Base-by-base conservation (phyloP, 768 basidiomycete genomes). In the Rhodotorula taiwanensis region DNA sequence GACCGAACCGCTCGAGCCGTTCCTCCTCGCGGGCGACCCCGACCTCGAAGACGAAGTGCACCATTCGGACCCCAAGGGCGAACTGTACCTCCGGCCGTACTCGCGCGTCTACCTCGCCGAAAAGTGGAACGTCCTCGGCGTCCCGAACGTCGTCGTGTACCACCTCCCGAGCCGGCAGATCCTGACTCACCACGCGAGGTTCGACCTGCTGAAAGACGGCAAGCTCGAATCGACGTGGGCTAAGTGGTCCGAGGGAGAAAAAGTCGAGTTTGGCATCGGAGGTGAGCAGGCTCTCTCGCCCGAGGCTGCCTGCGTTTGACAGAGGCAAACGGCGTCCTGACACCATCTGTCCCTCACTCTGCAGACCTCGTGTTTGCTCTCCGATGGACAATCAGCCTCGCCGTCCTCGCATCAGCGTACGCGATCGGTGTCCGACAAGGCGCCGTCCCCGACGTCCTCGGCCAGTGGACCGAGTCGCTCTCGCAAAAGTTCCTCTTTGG, bases 51-150 rank as follows among this genome's bases (percentile, higher is more conserved):
- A 60, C 20, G 64, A 60, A 23, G 44, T 59, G 6, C 36, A 41
- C 54, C 9, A 23, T 2, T n/a, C 51, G 16, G 64, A 62, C 53
- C 58, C 65, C 1, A n/a, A 27, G 5, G 50, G 62, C 10, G 21
- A 44, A 2, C 51, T 64, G 5, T 72, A 72, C 66, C 60, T 69
- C 27, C 59, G 71, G 10, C 71, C 71, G 18, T 72, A 58, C 64
- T 62, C 60, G n/a, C 54, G 71, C 30, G 71, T 67, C 9, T 49
- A 60, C 61, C 55, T 72, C 16, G 60, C 69, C 3, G 59, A 61
- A 28, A 70, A 68, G 56, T 68, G 64, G 55, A 53, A 52, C 25
- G 58, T 72, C 15, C 55, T 67, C 21, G 61, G 60, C 31, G 59
- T 68, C 2, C 71, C 71, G 1, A 66, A 63, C 23, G 30, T 72